Base-by-base conservation (phyloP, 352 stramenopile genomes). In the Globisporangium cystogenes region DNA sequence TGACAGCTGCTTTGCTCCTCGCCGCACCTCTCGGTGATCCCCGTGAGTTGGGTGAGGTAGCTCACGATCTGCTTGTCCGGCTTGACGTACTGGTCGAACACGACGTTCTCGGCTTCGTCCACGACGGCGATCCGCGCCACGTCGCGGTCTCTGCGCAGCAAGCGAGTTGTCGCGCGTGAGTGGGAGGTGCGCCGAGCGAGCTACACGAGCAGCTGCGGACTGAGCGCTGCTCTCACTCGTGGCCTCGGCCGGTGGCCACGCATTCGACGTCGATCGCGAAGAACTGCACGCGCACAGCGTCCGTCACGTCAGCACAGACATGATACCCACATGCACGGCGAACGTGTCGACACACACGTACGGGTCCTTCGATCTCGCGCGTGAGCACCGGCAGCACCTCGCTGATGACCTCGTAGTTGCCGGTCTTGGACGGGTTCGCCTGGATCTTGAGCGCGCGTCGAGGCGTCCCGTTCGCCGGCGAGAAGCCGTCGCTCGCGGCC, bases 221-320 rank as follows among this genome's bases (percentile, higher is more conserved):
- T 2, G 3, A 29, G 26, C 7, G 23, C 21, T 23, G 33, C 0
- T 16, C 75, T 53, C 55, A 93, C 83, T 79, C 71, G 39, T 67
- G 82, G 48, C 82, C 86, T 27, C 67, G 85, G 16, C 90, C 90
- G 0, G 86, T 96, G 16, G 90, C 88, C 15, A 97, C 86, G 65
- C 90, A 97, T 66, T 97, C 90, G 51, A 97, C 88, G 62, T 97
- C 90, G 61, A 97, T 96, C 11, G 86, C 89, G 51, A 91, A 96
- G 62, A 96, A 96, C 78, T 89, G 27, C 45, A 24, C 31, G 6
- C 40, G 41, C 49, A 40, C 42, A 61, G 20, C 16, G 40, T 40
- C 4, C 48, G 20, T 15, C 44, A 26, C 5, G 27, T 45, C 46
- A 15, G n/a, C n/a, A n/a, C n/a, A n/a, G n/a, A n/a, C n/a, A n/a